Conservation (phyloP, 305 asterid genomes). For the Fraxinus paxiana region DNA sequence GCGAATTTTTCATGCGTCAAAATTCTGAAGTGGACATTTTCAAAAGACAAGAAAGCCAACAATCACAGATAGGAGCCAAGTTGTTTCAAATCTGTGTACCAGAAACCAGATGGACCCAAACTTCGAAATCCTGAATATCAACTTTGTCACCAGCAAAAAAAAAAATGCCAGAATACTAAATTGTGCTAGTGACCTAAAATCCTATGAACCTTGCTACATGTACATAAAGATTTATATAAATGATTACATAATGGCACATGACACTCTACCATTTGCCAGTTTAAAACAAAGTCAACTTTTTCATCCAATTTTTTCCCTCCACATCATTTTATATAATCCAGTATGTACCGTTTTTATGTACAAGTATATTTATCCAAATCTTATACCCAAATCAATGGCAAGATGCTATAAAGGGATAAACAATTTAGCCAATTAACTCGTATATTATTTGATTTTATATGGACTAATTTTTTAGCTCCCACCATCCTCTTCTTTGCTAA, state of each 20-base stretch:
- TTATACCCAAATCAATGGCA: neutral
- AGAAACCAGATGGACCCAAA: neutral
- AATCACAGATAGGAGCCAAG: neutral
- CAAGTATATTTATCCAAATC: neutral
- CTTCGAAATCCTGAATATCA: constrained; percentile 1
- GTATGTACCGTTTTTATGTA: neutral
- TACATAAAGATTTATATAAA: neutral
- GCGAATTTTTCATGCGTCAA: neutral
- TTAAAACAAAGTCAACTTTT: neutral
- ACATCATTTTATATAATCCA: neutral
- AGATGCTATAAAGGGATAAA: neutral
- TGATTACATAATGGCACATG: neutral
- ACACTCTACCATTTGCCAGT: neutral
- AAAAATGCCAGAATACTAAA: neutral
- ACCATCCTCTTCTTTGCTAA: neutral
- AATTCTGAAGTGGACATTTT: neutral
- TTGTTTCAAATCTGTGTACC: neutral
- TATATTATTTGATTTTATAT: neutral
- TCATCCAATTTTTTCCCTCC: neutral
- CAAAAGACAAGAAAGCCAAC: neutral
- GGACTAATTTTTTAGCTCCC: neutral
- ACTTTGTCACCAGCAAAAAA: neutral
- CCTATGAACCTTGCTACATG: neutral
- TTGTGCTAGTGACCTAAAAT: neutral
- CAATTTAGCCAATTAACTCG: neutral